phyloP scores from a whole-genome alignment of 2,329 filamentous ascomycete genomes.

The Aspergillus sp. region DNA sequence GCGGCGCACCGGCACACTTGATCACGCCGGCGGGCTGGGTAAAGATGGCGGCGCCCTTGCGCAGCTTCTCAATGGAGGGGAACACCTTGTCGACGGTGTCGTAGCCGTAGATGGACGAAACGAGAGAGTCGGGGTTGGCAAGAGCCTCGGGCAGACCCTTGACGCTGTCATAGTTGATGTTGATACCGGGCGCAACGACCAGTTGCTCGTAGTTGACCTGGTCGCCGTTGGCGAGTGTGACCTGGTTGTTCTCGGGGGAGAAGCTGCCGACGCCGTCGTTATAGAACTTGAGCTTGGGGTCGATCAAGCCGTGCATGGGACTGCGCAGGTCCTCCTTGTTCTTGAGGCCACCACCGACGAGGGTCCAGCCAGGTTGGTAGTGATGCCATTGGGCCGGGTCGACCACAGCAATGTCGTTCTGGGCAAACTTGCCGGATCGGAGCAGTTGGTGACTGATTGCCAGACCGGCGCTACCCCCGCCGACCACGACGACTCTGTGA shows the following conservation, averaged over 20 bases:
- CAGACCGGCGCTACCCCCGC: constrained; percentile 65
- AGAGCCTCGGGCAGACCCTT: constrained; percentile 59
- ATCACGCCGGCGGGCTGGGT: constrained; percentile 59
- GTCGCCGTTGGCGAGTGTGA: constrained; percentile 57
- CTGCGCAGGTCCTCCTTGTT: constrained; percentile 58
- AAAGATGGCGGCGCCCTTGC: constrained; percentile 57
- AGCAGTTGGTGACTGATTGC: constrained; percentile 68
- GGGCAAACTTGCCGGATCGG: constrained; percentile 54
- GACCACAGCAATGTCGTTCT: constrained; percentile 63
- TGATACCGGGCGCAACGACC: constrained; percentile 61
- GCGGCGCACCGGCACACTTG: constrained; percentile 63
- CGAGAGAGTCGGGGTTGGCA: constrained; percentile 46
- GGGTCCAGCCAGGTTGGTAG: constrained; percentile 70
- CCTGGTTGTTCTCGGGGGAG: constrained; percentile 55
- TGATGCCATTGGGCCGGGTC: constrained; percentile 65
- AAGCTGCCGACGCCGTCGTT: constrained; percentile 52
- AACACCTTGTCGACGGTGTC: constrained; percentile 57
- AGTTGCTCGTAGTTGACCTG: constrained; percentile 63
- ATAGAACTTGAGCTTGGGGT: constrained; percentile 64
- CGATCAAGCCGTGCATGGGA: constrained; percentile 53
- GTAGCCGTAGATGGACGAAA: constrained; percentile 60
- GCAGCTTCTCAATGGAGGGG: constrained; percentile 47
- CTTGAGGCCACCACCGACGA: constrained; percentile 67
- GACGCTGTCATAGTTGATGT: constrained; percentile 52
- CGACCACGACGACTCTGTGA: constrained; percentile 67